These are phyloP conservation scores for Neostapfia colusana DNA, from an alignment of 176 grass and related monocot genomes.

Conservation along the genomic window DNA sequence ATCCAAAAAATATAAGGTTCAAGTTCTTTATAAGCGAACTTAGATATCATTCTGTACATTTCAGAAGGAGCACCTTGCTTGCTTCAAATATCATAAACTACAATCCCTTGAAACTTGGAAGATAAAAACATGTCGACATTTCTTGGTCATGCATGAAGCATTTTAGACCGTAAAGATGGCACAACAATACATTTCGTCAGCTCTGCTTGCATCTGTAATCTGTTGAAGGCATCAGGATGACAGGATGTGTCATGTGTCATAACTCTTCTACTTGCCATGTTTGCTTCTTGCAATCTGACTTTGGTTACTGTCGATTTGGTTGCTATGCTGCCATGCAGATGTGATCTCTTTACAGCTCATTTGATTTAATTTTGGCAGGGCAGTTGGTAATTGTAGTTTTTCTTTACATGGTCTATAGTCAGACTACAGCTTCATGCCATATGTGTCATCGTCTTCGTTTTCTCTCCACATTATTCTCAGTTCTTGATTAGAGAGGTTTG, in stretches of 20 bases:
- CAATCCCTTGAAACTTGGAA: neutral
- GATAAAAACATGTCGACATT: neutral
- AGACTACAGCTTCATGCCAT: neutral
- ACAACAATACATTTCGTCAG: neutral
- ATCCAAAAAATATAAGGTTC: neutral
- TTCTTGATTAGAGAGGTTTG: neutral
- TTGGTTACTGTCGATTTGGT: conserved; percentile 2
- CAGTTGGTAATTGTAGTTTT: neutral
- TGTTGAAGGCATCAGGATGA: neutral
- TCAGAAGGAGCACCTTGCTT: neutral
- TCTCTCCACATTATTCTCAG: neutral
- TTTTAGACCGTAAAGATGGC: neutral
- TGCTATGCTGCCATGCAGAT: neutral
- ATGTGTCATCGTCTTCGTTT: neutral
- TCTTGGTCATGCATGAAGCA: neutral
- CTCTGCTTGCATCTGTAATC: neutral
- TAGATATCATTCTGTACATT: neutral
- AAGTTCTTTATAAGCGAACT: neutral
- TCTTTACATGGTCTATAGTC: neutral
- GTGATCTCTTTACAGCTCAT: neutral
- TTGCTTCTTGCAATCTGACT: neutral
- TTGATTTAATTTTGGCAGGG: neutral
- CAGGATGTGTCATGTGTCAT: neutral
- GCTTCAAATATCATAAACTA: neutral
- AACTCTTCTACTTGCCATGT: neutral